Conservation (phyloP, 805 yeast genomes). For the Zygosaccharomyces siamensis region DNA sequence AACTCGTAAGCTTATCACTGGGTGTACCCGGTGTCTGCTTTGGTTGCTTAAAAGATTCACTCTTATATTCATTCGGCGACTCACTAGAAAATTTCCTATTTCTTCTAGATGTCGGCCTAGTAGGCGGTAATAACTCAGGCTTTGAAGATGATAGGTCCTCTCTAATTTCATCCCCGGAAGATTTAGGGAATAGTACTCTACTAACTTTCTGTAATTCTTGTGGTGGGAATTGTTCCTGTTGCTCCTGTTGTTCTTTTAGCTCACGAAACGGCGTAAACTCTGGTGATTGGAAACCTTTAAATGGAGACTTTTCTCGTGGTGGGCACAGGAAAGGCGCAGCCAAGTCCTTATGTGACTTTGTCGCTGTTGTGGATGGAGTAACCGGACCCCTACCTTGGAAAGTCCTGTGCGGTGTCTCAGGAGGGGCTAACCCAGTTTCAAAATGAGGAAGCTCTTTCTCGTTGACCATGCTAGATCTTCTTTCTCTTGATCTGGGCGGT, state of each 20-base stretch:
- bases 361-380: constrained; percentile 25
- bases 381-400: constrained; percentile 16
- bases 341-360: constrained; percentile 10
- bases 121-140: constrained; percentile 19
- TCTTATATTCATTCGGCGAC: not conserved
- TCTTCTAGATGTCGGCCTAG: constrained; percentile 20
- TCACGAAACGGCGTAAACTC: constrained; percentile 28
- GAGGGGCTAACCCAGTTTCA: constrained; percentile 7
- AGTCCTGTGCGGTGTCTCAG: constrained; percentile 14
- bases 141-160: not conserved
- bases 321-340: constrained; percentile 16
- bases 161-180: constrained; percentile 8
- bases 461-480: constrained; percentile 3
- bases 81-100: constrained; percentile 6
- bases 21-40: constrained; percentile 36
- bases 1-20: constrained; percentile 33
- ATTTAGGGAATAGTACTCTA: constrained; percentile 26
- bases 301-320: constrained; percentile 17
- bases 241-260: constrained; percentile 12
- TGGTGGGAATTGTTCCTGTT: constrained; percentile 5
- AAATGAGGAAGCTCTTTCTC: not conserved
- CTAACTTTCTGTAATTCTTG: constrained; percentile 18
- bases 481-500: constrained; percentile 31
- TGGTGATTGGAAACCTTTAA: constrained; percentile 32
- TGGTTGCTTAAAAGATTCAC: constrained; percentile 11